Evolutionary conservation across 345 rosid species (phyloP).

Genomic region (Aquilaria sinensis): DNA sequence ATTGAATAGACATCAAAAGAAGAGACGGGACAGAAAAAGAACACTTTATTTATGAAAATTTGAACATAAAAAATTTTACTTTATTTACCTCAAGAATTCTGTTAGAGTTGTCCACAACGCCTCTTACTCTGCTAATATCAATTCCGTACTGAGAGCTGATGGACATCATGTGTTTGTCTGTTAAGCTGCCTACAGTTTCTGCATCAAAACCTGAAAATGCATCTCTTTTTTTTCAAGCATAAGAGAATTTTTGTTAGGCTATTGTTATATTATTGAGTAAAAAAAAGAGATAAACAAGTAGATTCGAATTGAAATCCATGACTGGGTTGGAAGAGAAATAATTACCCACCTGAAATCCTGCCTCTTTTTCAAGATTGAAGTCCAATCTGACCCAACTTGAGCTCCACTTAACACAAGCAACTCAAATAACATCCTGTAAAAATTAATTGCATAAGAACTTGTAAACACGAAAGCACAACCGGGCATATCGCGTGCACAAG

Average conservation of each 20-base stretch:
- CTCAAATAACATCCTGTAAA: constrained; percentile 42
- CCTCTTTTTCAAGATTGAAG: constrained; percentile 52
- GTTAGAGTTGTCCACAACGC: constrained; percentile 51
- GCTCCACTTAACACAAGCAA: constrained; percentile 53
- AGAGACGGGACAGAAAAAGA: neutral
- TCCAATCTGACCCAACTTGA: constrained; percentile 72
- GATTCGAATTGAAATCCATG: too few species aligned
- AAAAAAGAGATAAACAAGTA: neutral
- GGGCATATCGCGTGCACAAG: too few species aligned
- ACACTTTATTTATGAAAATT: neutral
- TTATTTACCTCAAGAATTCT: constrained; percentile 46
- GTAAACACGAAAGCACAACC: too few species aligned
- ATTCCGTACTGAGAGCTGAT: constrained; percentile 36
- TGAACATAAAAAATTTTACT: neutral
- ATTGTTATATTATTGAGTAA: neutral
- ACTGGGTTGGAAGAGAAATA: neutral
- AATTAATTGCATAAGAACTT: neutral
- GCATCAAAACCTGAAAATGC: constrained; percentile 56
- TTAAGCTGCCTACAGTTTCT: constrained; percentile 30
- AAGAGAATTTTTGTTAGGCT: neutral
- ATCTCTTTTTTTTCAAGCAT: constrained; percentile 24
- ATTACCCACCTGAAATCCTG: constrained; percentile 37
- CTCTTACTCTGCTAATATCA: constrained; percentile 46
- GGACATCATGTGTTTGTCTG: constrained; percentile 43
- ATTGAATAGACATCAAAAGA: too few species aligned